Conservation (phyloP, 208 protist genomes). For the Acanthamoeba rhysodes region DNA sequence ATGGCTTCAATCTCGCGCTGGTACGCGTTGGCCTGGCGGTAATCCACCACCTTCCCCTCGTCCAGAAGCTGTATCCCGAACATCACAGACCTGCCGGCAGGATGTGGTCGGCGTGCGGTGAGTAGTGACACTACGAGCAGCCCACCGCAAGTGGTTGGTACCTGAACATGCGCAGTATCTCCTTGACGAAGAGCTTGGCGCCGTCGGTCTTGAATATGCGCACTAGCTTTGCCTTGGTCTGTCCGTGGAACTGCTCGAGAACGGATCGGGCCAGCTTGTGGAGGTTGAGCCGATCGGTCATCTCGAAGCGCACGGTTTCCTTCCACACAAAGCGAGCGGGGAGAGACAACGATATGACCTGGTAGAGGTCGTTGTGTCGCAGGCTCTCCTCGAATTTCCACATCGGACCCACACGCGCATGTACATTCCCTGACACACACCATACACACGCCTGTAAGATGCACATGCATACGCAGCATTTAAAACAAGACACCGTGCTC, state of each 20-base stretch:
- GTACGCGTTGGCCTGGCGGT: not conserved
- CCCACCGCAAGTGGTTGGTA: not conserved
- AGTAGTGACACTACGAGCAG: not conserved
- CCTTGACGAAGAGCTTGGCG: conserved; percentile 15
- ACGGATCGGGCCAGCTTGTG: conserved; percentile 10
- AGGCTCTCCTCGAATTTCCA: conserved; percentile 22
- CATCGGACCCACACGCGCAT: not conserved
- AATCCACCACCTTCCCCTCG: not conserved
- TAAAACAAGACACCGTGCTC: no score
- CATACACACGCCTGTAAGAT: not conserved
- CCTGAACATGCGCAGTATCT: conserved; percentile 14
- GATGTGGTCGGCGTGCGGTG: no score
- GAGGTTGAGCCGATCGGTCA: not conserved
- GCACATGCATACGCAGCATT: no score
- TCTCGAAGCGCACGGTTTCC: not conserved
- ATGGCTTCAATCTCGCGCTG: conserved; percentile 11
- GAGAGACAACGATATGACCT: conserved; percentile 2
- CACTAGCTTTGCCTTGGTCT: not conserved
- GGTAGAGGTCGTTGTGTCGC: conserved; percentile 36
- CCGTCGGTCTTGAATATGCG: not conserved
- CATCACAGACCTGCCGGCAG: not conserved
- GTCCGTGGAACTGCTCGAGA: not conserved
- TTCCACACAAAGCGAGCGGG: not conserved
- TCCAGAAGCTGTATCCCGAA: not conserved
- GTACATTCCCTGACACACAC: not conserved